Base-by-base conservation (phyloP, 179 eudicot genomes). In the Nepenthes alata region DNA sequence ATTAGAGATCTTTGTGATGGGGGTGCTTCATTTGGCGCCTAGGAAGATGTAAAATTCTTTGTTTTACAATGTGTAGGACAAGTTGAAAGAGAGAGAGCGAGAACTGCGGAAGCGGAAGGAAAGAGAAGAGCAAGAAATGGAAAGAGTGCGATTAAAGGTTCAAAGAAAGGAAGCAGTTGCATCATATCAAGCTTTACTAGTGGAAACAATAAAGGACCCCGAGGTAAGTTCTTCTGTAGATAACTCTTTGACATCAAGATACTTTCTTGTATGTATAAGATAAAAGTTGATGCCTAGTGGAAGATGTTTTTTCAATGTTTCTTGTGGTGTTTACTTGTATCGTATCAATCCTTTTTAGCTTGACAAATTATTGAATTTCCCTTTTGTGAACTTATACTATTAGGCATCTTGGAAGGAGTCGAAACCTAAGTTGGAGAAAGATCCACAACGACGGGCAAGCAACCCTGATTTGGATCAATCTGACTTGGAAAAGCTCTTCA, bases 391-490 rank as follows among this genome's bases (percentile, higher is more conserved):
- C 45, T 3, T 55, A 3, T 7, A 5, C 15, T 35, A 67, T 58
- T 69, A 94, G 99, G 97, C 87, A 37, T 87, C 97, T 35, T 94
- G 99, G 99, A 85, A 85, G 4, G 97, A 94, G 63, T 87, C 97
- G 62, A 94, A 81, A 68, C 71, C 85, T 37, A 94, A 85, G 70
- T 76, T 94, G 69, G 95, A 84, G 74, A 91, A 85, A 84, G 99
- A 94, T 78, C 96, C 97, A 58, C 99, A 94, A 84, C 78, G 88
- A 15, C 99, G 99, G 72, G 83, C 88, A 38, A 74, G 81, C 45
- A 90, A 83, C 72, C 78, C 85, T 52, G 84, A 85, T 62, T 80
- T 94, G 68, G 95, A 90, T 69, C 83, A 85, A 68, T 83, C 96
- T 62, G 97, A 94, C 70, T 66, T 84, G 66, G 97, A 87, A 80